These are phyloP conservation scores for Hirsutella rhossiliensis DNA, from an alignment of 2,329 filamentous ascomycete species.

Conservation along the genomic window DNA sequence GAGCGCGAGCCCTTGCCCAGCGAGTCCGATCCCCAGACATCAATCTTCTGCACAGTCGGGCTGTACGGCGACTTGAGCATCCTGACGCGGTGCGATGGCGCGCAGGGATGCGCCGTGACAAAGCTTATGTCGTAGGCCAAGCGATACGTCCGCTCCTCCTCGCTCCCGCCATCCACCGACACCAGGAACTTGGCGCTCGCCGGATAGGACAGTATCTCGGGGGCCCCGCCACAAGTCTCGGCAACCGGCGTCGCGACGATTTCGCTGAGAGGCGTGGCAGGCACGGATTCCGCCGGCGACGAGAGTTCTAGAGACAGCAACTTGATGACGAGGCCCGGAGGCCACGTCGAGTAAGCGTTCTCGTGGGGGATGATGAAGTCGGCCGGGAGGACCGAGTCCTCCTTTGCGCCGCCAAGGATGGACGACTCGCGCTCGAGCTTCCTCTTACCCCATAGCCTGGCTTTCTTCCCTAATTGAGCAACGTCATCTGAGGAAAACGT, in stretches of 20 bases:
- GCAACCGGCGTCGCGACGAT: conserved; percentile 25
- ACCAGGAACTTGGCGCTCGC: conserved; percentile 23
- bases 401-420: conserved; percentile 45
- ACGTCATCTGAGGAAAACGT: conserved; percentile 28
- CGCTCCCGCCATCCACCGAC: conserved; percentile 24
- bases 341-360: conserved; percentile 35
- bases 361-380: conserved; percentile 53
- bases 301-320: conserved; percentile 39
- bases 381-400: conserved; percentile 40
- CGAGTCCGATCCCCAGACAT: conserved; percentile 33
- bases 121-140: conserved; percentile 50
- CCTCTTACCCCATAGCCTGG: conserved; percentile 49
- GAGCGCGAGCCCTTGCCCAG: conserved; percentile 32
- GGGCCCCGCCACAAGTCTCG: conserved; percentile 17
- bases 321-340: conserved; percentile 34
- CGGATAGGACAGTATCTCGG: conserved; percentile 21
- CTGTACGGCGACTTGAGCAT: conserved; percentile 48
- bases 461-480: conserved; percentile 37
- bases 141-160: conserved; percentile 29
- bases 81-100: conserved; percentile 42
- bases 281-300: conserved; percentile 28
- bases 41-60: conserved; percentile 45
- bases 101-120: conserved; percentile 54
- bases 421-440: conserved; percentile 47
- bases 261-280: conserved; percentile 31